Percentiles rank a stretch among this genome's conserved stretches.
phyloP scores from a whole-genome alignment of 2,329 filamentous ascomycete species.

The Calycina herbarum region DNA sequence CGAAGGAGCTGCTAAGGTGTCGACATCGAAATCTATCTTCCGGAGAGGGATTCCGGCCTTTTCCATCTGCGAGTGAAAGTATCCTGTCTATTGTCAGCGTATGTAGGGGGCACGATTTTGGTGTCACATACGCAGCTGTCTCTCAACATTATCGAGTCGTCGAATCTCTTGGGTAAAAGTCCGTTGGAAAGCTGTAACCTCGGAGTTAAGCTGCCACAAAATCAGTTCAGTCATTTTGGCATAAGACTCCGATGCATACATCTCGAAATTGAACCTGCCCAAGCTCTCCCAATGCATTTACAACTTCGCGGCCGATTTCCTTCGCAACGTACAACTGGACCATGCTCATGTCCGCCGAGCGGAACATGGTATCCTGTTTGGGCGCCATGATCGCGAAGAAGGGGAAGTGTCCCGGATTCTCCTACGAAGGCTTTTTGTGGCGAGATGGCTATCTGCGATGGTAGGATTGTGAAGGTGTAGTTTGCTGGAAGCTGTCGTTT shows the following conservation, averaged over 20 bases:
- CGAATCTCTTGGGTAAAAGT: constrained; percentile 98
- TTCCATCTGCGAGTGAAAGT: constrained; percentile 95
- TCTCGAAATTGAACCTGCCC: constrained; percentile 96
- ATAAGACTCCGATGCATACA: constrained; percentile 51
- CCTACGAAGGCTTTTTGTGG: constrained; percentile 22
- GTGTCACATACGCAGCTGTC: constrained; percentile 78
- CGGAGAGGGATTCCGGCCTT: constrained; percentile 84
- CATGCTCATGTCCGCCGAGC: constrained; percentile 99
- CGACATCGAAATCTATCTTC: constrained; percentile 86
- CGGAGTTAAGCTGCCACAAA: constrained; percentile 74
- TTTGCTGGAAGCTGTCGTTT: constrained; percentile 7
- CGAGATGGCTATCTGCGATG: constrained; percentile 6
- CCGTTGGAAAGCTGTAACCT: constrained; percentile 91
- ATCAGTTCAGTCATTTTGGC: constrained; percentile 24
- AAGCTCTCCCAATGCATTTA: constrained; percentile 93
- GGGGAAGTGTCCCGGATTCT: constrained; percentile 21
- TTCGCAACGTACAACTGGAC: constrained; percentile 99
- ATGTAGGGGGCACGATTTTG: constrained; percentile 8
- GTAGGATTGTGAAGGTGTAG: constrained; percentile 7
- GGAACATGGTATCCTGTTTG: constrained; percentile 90
- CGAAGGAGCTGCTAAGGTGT: constrained; percentile 81
- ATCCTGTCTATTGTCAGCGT: constrained; percentile 55
- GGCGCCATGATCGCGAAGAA: constrained; percentile 54
- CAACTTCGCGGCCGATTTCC: constrained; percentile 96
- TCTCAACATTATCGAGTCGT: constrained; percentile 95